phyloP scores from a whole-genome alignment of 495 filamentous ascomycete species.

The Neurospora sp. region DNA sequence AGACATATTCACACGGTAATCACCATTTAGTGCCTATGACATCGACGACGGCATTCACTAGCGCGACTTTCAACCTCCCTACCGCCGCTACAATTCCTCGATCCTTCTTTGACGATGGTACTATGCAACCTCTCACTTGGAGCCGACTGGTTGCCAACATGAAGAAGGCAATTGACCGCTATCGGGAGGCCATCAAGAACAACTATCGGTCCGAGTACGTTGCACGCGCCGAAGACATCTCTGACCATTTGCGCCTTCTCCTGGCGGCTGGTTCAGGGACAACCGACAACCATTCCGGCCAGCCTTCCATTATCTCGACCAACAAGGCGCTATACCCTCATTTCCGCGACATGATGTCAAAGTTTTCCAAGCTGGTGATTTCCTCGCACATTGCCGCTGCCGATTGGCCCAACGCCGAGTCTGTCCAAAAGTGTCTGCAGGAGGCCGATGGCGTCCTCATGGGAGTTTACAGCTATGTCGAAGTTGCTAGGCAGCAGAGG shows the following conservation, averaged over 20 bases:
- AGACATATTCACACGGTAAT: constrained; percentile 38
- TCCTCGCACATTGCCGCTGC: constrained; percentile 97
- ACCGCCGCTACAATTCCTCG: constrained; percentile 55
- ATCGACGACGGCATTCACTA: constrained; percentile 58
- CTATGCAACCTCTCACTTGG: constrained; percentile 71
- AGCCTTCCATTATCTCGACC: constrained; percentile 96
- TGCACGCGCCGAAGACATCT: constrained; percentile 86
- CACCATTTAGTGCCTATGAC: constrained; percentile 44
- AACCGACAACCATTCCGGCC: constrained; percentile 96
- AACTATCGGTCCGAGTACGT: constrained; percentile 84
- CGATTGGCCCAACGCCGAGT: constrained; percentile 82
- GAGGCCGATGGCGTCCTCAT: constrained; percentile 93
- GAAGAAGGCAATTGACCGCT: constrained; percentile 75
- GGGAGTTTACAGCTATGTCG: constrained; percentile 90
- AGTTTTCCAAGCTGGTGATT: constrained; percentile 94
- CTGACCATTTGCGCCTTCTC: constrained; percentile 88
- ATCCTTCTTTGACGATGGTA: constrained; percentile 78
- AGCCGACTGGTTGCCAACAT: constrained; percentile 82
- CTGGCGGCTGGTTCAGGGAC: constrained; percentile 91
- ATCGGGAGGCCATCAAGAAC: constrained; percentile 72
- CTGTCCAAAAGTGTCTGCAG: constrained; percentile 83
- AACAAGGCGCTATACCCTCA: constrained; percentile 95
- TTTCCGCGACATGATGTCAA: constrained; percentile 98
- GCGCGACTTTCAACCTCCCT: constrained; percentile 45
- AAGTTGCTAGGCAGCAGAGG: constrained; percentile 83